phyloP scores from a whole-genome alignment of 2,329 filamentous ascomycete genomes.

The Fonsecaea nubica region DNA sequence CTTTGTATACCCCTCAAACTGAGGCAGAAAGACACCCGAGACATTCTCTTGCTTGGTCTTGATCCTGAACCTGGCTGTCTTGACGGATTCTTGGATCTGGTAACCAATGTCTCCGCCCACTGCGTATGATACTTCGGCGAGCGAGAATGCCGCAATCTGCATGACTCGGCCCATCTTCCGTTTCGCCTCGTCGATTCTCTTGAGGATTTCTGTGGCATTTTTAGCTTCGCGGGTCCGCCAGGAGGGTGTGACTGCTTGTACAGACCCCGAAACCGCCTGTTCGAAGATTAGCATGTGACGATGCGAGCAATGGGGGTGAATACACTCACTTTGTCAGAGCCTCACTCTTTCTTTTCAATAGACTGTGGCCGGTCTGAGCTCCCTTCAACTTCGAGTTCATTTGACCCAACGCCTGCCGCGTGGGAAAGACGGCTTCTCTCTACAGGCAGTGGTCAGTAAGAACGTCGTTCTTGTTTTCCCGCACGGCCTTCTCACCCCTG shows the following conservation, averaged over 20 bases:
- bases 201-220: slow-evolving; percentile 77
- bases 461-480: slow-evolving; percentile 30
- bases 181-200: slow-evolving; percentile 97
- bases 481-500: slow-evolving; percentile 22
- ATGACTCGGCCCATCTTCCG: slow-evolving; percentile 99
- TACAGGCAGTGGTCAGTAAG: slow-evolving; percentile 57
- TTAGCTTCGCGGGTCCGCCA: slow-evolving; percentile 28
- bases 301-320: slow-evolving; percentile 36
- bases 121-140: slow-evolving; percentile 96
- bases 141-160: slow-evolving; percentile 97
- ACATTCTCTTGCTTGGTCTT: slow-evolving; percentile 98
- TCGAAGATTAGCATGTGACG: slow-evolving; percentile 25
- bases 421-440: slow-evolving; percentile 95
- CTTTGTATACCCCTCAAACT: slow-evolving; percentile 84
- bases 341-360: slow-evolving; percentile 97
- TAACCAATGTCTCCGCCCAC: slow-evolving; percentile 95
- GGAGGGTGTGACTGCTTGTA: slow-evolving; percentile 27
- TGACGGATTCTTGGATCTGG: slow-evolving; percentile 95
- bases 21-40: slow-evolving; percentile 89
- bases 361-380: slow-evolving; percentile 85
- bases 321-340: slow-evolving; percentile 87
- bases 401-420: slow-evolving; percentile 90
- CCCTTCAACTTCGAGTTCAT: slow-evolving; percentile 99
- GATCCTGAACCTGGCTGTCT: slow-evolving; percentile 88
- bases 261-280: slow-evolving; percentile 85